Conservation (phyloP, 352 stramenopile species). For the Phytophthora megakarya region DNA sequence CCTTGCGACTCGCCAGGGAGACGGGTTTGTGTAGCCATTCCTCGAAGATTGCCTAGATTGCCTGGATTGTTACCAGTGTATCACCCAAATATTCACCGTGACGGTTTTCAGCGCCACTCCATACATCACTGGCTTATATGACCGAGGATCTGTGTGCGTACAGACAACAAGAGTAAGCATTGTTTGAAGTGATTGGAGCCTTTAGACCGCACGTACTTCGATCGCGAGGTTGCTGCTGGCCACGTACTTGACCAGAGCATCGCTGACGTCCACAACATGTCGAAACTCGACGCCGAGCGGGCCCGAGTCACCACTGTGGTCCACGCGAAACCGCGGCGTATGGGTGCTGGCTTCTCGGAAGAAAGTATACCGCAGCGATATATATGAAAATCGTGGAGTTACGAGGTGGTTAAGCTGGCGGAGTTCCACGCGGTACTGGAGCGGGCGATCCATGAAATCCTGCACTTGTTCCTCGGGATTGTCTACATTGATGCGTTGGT, state of each 20-base stretch:
- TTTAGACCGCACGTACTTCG: constrained; percentile 37
- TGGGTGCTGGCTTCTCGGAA: constrained; percentile 43
- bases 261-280: constrained; percentile 57
- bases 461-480: constrained; percentile 52
- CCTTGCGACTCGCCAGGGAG: no score
- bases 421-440: constrained; percentile 54
- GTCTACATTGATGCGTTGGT: constrained; percentile 39
- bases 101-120: no score
- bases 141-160: constrained; percentile 25
- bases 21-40: not conserved
- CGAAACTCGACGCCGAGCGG: constrained; percentile 31
- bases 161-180: constrained; percentile 7
- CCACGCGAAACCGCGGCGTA: constrained; percentile 29
- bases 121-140: constrained; percentile 18
- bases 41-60: no score
- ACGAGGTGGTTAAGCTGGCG: constrained; percentile 26
- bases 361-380: constrained; percentile 55
- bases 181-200: not conserved
- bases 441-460: constrained; percentile 54
- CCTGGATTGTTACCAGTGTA: no score
- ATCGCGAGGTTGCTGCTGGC: constrained; percentile 46
- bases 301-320: constrained; percentile 4
- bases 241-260: constrained; percentile 58
- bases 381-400: constrained; percentile 40
- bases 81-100: no score